Base-by-base conservation (phyloP, 306 rosid species). In the Dalbergia cultrata region DNA sequence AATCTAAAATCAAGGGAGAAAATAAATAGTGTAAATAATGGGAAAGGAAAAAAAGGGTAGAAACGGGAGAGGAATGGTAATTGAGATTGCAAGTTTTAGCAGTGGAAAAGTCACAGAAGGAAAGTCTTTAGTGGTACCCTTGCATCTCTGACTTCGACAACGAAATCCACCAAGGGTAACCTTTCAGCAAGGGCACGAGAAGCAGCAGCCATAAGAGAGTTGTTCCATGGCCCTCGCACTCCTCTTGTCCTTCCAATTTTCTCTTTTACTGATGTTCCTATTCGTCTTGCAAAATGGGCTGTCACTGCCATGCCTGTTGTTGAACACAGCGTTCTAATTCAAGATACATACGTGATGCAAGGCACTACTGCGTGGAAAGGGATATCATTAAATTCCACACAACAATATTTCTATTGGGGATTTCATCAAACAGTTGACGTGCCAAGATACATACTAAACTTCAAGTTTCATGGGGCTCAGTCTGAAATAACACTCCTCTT, bases 141-240 rank as follows among this genome's bases (percentile, higher is more conserved):
- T 59, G 98, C 97, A 61, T 95, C 98, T 86, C 94, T 81, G 82
- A 95, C 86, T 64, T 95, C 89, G 8, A 92, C 85, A 13, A 91
- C 67, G 21, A 95, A 80, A 90, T 92, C 97, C 6, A 88, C 95
- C 80, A 90, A 58, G 0, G 90, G 90, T 49, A 92, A 70, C 31
- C 97, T 90, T 63, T 91, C 87, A 3, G 83, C 56, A 41, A 92
- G 83, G 82, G 98, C 98, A 14, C 78, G 85, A 70, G 91, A 87
- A 52, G 93, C 96, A 13, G 98, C 96, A 18, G 85, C 92, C 97
- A 89, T 88, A 50, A 88, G 86, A 78, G 92, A 84, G 66, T 57
- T 83, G 75, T 85, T 81, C 95, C 97, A 91, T 66, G 60, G 79
- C 18, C 79, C 85, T 50, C 53, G 78, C 12, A 4, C 49, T 17